Percentiles rank a stretch among this genome's conserved stretches.
Conservation (phyloP, 306 rosid genomes). For the Phaseolus lunatus region DNA sequence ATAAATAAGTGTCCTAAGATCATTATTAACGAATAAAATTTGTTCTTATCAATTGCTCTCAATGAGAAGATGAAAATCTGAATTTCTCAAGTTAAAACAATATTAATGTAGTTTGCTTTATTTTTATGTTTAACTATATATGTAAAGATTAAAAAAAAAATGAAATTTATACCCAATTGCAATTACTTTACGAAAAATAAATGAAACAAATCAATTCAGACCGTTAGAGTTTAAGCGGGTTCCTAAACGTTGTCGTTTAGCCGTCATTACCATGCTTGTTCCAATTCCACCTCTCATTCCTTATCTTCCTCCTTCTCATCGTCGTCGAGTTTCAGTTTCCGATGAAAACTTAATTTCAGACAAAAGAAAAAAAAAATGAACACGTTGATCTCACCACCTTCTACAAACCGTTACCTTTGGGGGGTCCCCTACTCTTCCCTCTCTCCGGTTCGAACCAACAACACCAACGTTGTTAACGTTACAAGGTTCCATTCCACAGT, state of each 20-base stretch:
- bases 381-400: slow-evolving; percentile 56
- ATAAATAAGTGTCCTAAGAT: no score
- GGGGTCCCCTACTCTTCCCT: slow-evolving; percentile 43
- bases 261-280: background rate
- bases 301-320: slow-evolving; percentile 41
- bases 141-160: no score
- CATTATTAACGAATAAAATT: no score
- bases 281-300: slow-evolving; percentile 38
- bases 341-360: background rate
- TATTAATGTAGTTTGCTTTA: background rate
- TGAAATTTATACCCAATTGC: no score
- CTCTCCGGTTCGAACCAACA: slow-evolving; percentile 29
- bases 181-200: background rate
- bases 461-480: slow-evolving; percentile 19
- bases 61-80: no score
- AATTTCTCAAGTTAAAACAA: no score
- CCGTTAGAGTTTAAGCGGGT: background rate
- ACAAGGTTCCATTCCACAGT: slow-evolving; percentile 15
- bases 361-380: slow-evolving; percentile 51
- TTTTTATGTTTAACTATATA: background rate
- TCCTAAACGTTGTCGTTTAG: slow-evolving; percentile 29
- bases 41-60: no score
- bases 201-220: background rate
- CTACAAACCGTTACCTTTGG: slow-evolving; percentile 50
- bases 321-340: slow-evolving; percentile 34